Evolutionary conservation across 257 asterid genomes (phyloP).

Genomic region (Haberlea rhodopensis): DNA sequence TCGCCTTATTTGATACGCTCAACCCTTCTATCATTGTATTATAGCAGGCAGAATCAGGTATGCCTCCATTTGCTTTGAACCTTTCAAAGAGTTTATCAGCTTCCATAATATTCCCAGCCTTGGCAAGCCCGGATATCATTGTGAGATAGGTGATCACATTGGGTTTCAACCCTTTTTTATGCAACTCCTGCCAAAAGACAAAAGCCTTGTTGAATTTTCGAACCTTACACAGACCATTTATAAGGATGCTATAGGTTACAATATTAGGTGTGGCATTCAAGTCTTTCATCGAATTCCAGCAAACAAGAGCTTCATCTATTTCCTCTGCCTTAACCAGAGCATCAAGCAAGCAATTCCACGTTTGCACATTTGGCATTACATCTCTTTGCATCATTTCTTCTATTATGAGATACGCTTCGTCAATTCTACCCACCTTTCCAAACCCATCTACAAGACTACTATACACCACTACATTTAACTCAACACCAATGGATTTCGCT

Average conservation of each 20-base stretch:
- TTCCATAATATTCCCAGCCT: conserved; percentile 80
- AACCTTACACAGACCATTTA: conserved; percentile 79
- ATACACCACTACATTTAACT: conserved; percentile 68
- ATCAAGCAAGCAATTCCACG: conserved; percentile 97
- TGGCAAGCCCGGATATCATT: conserved; percentile 94
- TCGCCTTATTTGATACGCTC: conserved; percentile 68
- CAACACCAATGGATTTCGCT: conserved; percentile 76
- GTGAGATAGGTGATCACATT: conserved; percentile 68
- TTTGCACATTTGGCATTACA: conserved; percentile 65
- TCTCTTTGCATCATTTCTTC: conserved; percentile 91
- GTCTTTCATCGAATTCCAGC: conserved; percentile 89
- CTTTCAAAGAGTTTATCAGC: conserved; percentile 70
- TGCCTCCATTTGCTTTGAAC: conserved; percentile 76
- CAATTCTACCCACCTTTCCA: conserved; percentile 90
- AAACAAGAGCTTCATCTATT: conserved; percentile 82
- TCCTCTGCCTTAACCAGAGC: conserved; percentile 92
- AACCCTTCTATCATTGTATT: conserved; percentile 85
- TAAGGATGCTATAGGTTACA: conserved; percentile 66
- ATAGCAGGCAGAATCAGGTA: conserved; percentile 90
- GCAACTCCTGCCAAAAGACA: conserved; percentile 98
- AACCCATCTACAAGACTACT: conserved; percentile 91
- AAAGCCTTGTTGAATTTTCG: conserved; percentile 93
- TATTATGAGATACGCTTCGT: conserved; percentile 87
- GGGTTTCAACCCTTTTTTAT: conserved; percentile 80
- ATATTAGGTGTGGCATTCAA: conserved; percentile 67